phyloP scores from a whole-genome alignment of 441 rosid genomes.

The Syzygium malaccense region DNA sequence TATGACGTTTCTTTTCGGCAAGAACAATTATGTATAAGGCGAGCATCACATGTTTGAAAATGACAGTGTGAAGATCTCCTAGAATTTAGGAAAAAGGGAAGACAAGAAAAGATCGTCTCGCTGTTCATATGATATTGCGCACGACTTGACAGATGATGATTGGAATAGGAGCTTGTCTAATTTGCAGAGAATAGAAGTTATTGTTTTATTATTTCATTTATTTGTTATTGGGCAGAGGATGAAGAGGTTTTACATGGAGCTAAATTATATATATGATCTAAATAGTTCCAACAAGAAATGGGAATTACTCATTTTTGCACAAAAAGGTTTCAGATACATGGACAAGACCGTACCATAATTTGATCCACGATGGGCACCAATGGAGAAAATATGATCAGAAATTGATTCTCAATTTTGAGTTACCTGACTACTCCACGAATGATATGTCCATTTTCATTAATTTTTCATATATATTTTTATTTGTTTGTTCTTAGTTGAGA shows the following conservation, averaged over 20 bases:
- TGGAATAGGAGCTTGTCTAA: no score
- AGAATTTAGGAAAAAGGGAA: background rate
- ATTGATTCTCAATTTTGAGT: slow-evolving; percentile 20
- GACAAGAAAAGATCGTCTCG: background rate
- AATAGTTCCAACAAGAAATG: no score
- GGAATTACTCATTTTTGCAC: background rate
- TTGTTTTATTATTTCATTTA: no score
- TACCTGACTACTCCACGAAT: no score
- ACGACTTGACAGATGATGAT: background rate
- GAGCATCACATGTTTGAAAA: background rate
- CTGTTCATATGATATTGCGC: background rate
- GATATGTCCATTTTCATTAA: no score
- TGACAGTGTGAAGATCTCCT: background rate
- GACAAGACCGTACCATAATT: slow-evolving; percentile 10
- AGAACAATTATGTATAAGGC: background rate
- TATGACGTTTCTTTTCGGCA: background rate
- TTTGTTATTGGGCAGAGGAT: no score
- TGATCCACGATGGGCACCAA: slow-evolving; percentile 45
- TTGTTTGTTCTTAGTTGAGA: no score
- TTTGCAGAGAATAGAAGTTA: no score
- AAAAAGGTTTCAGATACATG: slow-evolving; percentile 33
- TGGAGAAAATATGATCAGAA: slow-evolving; percentile 86
- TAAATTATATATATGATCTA: no score
- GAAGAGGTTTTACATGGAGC: no score
- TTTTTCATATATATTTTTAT: no score